Base-by-base conservation (phyloP, 2,329 filamentous ascomycete species). In the Arthrobotrys sphaeroides region DNA sequence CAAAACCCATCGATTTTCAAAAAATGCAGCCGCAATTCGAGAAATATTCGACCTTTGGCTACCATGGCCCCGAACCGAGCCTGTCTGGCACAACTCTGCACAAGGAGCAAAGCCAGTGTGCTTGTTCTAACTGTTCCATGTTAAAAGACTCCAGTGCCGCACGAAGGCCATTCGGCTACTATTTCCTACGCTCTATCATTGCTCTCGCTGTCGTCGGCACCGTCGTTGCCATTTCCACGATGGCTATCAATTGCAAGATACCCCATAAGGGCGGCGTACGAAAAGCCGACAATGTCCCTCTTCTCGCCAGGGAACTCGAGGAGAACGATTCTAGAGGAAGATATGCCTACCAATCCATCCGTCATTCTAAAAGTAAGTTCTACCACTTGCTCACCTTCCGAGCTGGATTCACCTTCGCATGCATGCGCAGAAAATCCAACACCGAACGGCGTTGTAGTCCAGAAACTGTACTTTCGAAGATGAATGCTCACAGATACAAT, bases 271-370 rank as follows among this genome's bases (percentile, higher is more conserved):
- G 4, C 40, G 2, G 20, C 18, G 31, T 24, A n/a, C n/a, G n/a
- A n/a, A 33, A 33, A 33, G 28, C 28, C 51, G 12, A 22, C 16
- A 24, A 5, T 6, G 31, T 10, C 12, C 6, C 10, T n/a, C 10
- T 55, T 5, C 4, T 24, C 16, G 51, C 51, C n/a, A 55, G 51
- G 6, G 51, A n/a, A 10, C 13, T 24, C 1, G 2, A 38, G 2
- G 51, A 38, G n/a, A 12, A 2, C 18, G 20, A 38, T 24, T 22
- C n/a, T 10, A 13, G 10, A 1, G 51, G 51, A 2, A 55, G 51
- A 55, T 55, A 38, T 24, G 51, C 51, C 31, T 55, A 55, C 10
- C 51, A 55, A 24, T 55, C 51, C 13, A 2, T 55, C 38, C 51
- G 18, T 16, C 9, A 55, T 3, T 55, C 31, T 38, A 6, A 55